A percentile compares a stretch with the other conserved stretches of the same genome.
Conservation (phyloP, 1,139 yeast genomes). For the Arxiozyma telluris region DNA sequence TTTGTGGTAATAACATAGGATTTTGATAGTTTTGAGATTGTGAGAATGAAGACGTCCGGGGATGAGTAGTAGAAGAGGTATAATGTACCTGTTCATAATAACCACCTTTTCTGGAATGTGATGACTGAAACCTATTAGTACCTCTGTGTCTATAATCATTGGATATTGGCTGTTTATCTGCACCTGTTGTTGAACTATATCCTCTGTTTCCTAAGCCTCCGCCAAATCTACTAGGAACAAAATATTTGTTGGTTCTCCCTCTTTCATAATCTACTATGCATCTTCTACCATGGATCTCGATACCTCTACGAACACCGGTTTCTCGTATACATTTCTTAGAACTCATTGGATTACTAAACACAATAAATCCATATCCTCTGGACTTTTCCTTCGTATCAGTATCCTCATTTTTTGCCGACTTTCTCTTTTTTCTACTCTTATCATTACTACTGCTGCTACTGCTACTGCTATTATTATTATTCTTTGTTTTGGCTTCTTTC, state of each 20-base stretch:
- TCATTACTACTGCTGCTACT: background rate
- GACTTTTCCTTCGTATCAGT: constrained; percentile 32
- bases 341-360: constrained; percentile 39
- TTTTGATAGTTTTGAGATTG: background rate
- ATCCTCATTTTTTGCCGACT: background rate
- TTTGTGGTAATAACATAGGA: background rate
- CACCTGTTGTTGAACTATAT: constrained; percentile 17
- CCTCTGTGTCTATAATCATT: background rate
- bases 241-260: constrained; percentile 62
- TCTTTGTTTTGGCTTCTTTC: constrained; percentile 9
- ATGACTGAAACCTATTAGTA: background rate
- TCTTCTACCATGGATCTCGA: constrained; percentile 43
- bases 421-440: background rate
- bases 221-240: constrained; percentile 74
- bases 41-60: background rate
- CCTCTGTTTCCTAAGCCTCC: constrained; percentile 69
- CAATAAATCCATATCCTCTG: constrained; percentile 79
- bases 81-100: background rate
- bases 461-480: too few relatives aligned
- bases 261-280: constrained; percentile 77
- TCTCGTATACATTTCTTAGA: constrained; percentile 45
- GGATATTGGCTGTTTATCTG: background rate
- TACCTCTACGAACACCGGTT: constrained; percentile 34
- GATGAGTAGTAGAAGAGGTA: background rate
- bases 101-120: background rate